Percentiles rank a stretch among this genome's conserved stretches.
Conservation (phyloP, 768 basidiomycete genomes). For the Melanogaster broomeanus region DNA sequence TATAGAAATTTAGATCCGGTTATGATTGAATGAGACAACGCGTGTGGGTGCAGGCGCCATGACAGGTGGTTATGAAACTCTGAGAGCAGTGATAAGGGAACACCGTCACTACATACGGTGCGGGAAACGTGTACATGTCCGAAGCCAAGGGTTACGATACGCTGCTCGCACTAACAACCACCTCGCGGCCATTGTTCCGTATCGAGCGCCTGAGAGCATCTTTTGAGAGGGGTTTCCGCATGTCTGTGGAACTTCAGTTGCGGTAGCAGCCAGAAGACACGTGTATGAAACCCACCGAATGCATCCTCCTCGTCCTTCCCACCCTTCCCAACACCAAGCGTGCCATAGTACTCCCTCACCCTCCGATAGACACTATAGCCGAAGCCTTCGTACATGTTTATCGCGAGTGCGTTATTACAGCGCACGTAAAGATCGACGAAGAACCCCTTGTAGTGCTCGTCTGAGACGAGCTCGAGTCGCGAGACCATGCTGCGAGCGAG, state of each 20-base stretch:
- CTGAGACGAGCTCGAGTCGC: slow-evolving; percentile 83
- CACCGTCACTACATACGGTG: neutral
- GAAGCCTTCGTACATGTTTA: slow-evolving; percentile 88
- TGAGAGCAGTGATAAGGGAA: neutral
- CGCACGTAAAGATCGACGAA: slow-evolving; percentile 97
- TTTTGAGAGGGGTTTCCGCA: slow-evolving; percentile 74
- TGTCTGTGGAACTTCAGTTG: slow-evolving; percentile 37
- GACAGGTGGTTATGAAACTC: too few relatives aligned
- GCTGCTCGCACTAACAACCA: slow-evolving; percentile 51
- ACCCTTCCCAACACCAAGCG: slow-evolving; percentile 72
- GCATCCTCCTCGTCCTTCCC: slow-evolving; percentile 87
- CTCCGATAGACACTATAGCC: slow-evolving; percentile 92
- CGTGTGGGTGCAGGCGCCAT: too few relatives aligned
- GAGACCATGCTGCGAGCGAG: slow-evolving; percentile 87
- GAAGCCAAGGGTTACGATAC: slow-evolving; percentile 33
- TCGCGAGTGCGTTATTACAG: slow-evolving; percentile 81
- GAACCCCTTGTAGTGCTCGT: slow-evolving; percentile 77
- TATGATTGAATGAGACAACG: slow-evolving; percentile 4
- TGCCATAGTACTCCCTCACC: slow-evolving; percentile 89
- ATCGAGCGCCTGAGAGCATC: slow-evolving; percentile 66
- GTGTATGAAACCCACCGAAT: slow-evolving; percentile 64
- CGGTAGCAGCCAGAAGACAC: neutral
- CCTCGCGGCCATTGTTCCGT: slow-evolving; percentile 70
- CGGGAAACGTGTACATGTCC: slow-evolving; percentile 7
- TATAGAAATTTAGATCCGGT: slow-evolving; percentile 28